A percentile compares a stretch with the other conserved stretches of the same genome.
Evolutionary conservation across 768 basidiomycete species (phyloP).

Genomic region (Solioccasus polychromus): DNA sequence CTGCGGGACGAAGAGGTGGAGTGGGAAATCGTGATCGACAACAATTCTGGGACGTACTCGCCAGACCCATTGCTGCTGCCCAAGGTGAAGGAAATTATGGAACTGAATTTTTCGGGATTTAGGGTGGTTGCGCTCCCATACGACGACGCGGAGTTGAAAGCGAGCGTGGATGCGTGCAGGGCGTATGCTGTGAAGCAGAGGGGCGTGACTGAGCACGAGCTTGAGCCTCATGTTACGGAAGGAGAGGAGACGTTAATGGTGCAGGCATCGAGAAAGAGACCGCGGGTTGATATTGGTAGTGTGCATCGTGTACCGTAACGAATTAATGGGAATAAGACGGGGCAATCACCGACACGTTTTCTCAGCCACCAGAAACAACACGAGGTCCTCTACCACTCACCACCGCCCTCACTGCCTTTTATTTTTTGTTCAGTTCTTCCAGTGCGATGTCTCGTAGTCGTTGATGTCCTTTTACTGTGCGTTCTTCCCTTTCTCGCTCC

Average conservation of each 20-base stretch:
- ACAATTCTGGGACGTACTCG: constrained; percentile 83
- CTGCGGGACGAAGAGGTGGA: constrained; percentile 51
- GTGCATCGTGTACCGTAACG: background rate
- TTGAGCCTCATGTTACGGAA: constrained; percentile 57
- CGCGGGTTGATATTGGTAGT: background rate
- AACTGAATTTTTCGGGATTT: constrained; percentile 73
- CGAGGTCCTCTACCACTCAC: constrained; percentile 24
- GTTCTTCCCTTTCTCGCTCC: background rate
- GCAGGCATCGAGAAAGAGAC: constrained; percentile 15
- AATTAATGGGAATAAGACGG: constrained; percentile 23
- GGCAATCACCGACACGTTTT: constrained; percentile 34
- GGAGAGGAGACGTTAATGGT: constrained; percentile 53
- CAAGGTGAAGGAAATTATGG: constrained; percentile 55
- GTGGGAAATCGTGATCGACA: constrained; percentile 87
- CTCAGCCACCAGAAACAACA: constrained; percentile 34
- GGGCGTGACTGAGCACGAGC: constrained; percentile 57
- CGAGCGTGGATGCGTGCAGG: constrained; percentile 65
- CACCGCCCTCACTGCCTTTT: constrained; percentile 11
- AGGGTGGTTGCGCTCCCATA: constrained; percentile 51
- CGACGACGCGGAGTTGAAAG: constrained; percentile 52
- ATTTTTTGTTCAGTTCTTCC: constrained; percentile 6
- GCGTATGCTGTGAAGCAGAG: constrained; percentile 59
- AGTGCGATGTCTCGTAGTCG: constrained; percentile 20
- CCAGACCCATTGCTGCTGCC: constrained; percentile 66
- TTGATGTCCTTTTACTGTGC: constrained; percentile 27